Evolutionary conservation across 2,329 filamentous ascomycete species (phyloP).

Genomic region (Aureobasidium sp.): DNA sequence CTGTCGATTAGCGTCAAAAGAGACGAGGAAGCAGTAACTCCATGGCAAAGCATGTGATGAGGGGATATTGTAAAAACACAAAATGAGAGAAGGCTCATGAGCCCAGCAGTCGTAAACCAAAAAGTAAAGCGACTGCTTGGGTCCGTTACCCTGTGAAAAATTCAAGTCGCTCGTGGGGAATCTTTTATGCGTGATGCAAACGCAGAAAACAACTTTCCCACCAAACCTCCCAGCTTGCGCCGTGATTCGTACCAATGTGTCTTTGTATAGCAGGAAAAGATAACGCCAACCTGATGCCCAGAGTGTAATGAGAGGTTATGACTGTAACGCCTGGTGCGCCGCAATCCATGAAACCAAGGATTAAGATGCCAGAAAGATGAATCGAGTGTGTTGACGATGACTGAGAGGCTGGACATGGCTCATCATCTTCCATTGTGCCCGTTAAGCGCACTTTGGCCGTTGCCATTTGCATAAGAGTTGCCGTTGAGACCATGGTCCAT

Average conservation of each 20-base stretch:
- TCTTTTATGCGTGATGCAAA: slow-evolving; percentile 14
- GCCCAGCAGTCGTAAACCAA: neutral
- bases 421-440: neutral
- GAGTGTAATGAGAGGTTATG: slow-evolving; percentile 8
- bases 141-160: neutral
- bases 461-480: neutral
- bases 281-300: slow-evolving; percentile 7
- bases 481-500: neutral
- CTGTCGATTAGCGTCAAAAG: neutral
- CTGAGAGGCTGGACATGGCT: neutral
- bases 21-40: neutral
- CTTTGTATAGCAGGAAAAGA: slow-evolving; percentile 11
- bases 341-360: slow-evolving; percentile 3
- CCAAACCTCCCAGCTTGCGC: slow-evolving; percentile 12
- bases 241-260: slow-evolving; percentile 12
- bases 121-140: neutral
- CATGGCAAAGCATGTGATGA: neutral
- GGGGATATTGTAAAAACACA: slow-evolving; percentile 10
- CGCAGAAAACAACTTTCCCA: slow-evolving; percentile 4
- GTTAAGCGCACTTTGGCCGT: neutral
- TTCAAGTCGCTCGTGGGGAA: slow-evolving; percentile 12
- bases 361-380: slow-evolving; percentile 4
- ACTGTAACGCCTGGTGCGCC: neutral
- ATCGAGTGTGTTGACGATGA: neutral
- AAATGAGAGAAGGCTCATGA: slow-evolving; percentile 2